phyloP scores from a whole-genome alignment of 106 monocot genomes.

The Phalaenopsis equestris region DNA sequence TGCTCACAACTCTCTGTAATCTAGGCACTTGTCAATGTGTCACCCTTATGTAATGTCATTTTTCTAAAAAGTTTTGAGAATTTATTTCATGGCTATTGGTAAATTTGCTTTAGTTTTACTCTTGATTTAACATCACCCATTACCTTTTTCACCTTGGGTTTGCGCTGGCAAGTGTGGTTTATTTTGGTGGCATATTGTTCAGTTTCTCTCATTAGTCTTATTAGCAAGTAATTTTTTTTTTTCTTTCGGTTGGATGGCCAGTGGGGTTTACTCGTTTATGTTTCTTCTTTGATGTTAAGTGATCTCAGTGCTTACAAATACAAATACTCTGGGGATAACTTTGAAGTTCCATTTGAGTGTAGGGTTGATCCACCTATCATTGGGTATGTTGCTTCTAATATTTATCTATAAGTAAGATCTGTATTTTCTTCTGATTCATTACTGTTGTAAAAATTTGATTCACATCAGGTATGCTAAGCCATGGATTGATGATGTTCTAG shows the following conservation, averaged over 20 bases:
- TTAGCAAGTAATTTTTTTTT: not conserved
- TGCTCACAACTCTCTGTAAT: not conserved
- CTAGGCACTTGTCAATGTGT: not conserved
- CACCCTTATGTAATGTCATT: not conserved
- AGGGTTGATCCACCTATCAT: conserved; percentile 68
- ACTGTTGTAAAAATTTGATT: conserved; percentile 7
- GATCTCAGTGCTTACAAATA: conserved; percentile 25
- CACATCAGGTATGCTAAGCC: conserved; percentile 62
- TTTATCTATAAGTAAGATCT: not conserved
- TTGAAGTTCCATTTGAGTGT: conserved; percentile 54
- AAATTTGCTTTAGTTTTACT: too few relatives aligned
- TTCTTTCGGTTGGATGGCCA: not conserved
- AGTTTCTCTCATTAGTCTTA: not conserved
- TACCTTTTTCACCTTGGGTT: not conserved
- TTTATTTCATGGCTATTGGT: too few relatives aligned
- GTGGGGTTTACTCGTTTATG: conserved; percentile 1
- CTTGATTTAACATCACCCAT: too few relatives aligned
- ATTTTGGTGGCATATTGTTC: not conserved
- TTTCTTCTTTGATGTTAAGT: conserved; percentile 26
- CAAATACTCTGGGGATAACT: conserved; percentile 14
- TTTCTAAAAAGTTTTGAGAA: too few relatives aligned
- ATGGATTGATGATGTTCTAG: conserved; percentile 49
- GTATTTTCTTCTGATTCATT: not conserved
- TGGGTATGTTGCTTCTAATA: conserved; percentile 42
- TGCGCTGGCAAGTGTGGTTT: not conserved